Conservation (phyloP, 1,284 basidiomycete genomes). For the Fereydounia khargensis region DNA sequence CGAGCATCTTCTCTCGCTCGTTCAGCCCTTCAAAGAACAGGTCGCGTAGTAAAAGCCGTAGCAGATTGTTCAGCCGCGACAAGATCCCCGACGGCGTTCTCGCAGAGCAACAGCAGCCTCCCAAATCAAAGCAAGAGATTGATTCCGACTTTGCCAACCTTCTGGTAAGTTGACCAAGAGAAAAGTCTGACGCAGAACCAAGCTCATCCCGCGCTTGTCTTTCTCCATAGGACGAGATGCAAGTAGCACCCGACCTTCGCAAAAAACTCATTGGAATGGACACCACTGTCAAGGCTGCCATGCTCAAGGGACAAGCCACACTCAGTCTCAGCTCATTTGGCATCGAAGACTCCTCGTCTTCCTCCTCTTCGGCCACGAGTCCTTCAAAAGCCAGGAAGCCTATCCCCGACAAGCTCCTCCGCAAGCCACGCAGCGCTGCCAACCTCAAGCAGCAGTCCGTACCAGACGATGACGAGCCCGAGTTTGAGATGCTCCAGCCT, state of each 20-base stretch:
- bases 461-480: neutral
- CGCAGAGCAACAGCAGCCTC: constrained; percentile 3
- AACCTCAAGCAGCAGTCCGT: neutral
- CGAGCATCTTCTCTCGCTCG: constrained; percentile 10
- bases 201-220: neutral
- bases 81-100: constrained; percentile 12
- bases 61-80: constrained; percentile 24
- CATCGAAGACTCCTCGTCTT: constrained; percentile 5
- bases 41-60: constrained; percentile 20
- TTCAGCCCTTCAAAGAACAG: constrained; percentile 22
- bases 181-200: neutral
- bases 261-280: constrained; percentile 76
- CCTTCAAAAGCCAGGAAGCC: constrained; percentile 19
- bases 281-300: constrained; percentile 77
- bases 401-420: constrained; percentile 25
- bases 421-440: neutral
- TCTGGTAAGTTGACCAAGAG: too few species aligned
- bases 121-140: constrained; percentile 20
- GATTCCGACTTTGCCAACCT: constrained; percentile 38
- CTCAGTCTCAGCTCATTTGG: constrained; percentile 62
- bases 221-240: constrained; percentile 27
- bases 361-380: too few species aligned
- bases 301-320: constrained; percentile 77
- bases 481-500: constrained; percentile 26
- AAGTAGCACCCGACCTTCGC: constrained; percentile 73